Base-by-base conservation (phyloP, 2,329 filamentous ascomycete species). In the Hypoxylon sp. region DNA sequence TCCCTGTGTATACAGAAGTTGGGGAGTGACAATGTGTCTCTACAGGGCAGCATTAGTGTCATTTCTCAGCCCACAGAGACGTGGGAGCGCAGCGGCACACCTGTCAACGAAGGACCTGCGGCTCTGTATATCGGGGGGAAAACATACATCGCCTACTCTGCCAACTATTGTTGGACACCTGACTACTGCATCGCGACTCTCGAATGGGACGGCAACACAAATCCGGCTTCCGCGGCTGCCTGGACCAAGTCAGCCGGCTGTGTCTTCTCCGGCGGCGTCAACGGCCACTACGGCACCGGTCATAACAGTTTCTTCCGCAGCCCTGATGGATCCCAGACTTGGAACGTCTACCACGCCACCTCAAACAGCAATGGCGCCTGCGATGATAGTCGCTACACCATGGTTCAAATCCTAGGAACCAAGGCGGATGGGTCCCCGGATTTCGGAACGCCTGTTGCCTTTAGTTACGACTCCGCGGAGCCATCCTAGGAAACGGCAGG, bases 241-340 rank as follows among this genome's bases (percentile, higher is more conserved):
- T 89, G 86, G 87, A 80, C 75, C 2, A 89, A 88, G 79, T 82
- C 78, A 2, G 73, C 75, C 14, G 84, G 85, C 0, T 86, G 84
- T 7, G 79, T 85, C 2, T 82, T 89, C 38, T 82, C 79, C 19
- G 83, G 80, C 48, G 59, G 63, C 25, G 85, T 82, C 1, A 87
- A 88, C 64, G 85, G 85, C 2, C 86, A 87, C 73, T 88, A 85
- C 53, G 86, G 86, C 13, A 84, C 86, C 0, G 86, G 85, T 0
- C 85, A 88, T 67, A 88, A 88, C 70, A 85, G 84, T 2, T 89
- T 89, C 80, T 88, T 89, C 77, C 78, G 76, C 28, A 87, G 84
- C 67, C 86, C 86, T 0, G 85, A 88, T 66, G 84, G 81, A 2
- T 82, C 77, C 0, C 81, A 88, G 75, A 84, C 82, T 2, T 89